Evolutionary conservation across 352 stramenopile genomes (phyloP).

Genomic region (Phytopythium delawarense): DNA sequence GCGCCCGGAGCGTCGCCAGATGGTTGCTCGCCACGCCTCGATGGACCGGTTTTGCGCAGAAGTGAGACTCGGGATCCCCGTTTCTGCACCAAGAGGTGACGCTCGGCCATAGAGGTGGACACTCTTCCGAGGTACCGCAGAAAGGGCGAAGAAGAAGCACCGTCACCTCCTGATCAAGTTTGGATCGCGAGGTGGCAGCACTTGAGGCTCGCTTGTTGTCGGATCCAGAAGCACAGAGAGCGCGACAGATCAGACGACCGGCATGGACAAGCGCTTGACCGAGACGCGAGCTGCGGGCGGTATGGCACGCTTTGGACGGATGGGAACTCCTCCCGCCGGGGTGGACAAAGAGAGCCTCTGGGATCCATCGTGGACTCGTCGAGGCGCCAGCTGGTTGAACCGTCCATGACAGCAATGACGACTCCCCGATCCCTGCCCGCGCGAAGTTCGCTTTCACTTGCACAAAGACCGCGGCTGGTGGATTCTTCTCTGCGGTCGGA

Average conservation of each 20-base stretch:
- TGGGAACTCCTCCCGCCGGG: too few relatives aligned
- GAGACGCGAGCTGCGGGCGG: too few relatives aligned
- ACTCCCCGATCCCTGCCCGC: not conserved
- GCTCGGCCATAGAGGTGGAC: slow-evolving; percentile 1
- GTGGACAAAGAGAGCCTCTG: not conserved
- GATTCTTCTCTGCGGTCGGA: not conserved
- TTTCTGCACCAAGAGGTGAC: not conserved
- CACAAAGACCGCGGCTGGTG: not conserved
- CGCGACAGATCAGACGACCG: too few relatives aligned
- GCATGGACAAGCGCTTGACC: too few relatives aligned
- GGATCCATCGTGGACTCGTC: not conserved
- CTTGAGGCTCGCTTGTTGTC: too few relatives aligned
- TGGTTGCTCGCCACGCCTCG: not conserved
- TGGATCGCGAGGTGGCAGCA: not conserved
- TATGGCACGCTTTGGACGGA: not conserved
- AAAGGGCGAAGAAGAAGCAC: not conserved
- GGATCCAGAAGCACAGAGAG: too few relatives aligned
- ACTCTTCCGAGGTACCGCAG: not conserved
- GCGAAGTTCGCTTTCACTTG: not conserved
- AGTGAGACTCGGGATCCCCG: not conserved
- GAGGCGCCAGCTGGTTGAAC: not conserved
- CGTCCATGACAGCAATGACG: not conserved
- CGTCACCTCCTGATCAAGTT: not conserved
- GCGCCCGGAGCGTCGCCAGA: not conserved
- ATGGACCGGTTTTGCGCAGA: not conserved